Percentiles rank a stretch among this genome's conserved stretches.
Conservation (phyloP, 2,329 filamentous ascomycete species). For the Beauveria brongniartii region DNA sequence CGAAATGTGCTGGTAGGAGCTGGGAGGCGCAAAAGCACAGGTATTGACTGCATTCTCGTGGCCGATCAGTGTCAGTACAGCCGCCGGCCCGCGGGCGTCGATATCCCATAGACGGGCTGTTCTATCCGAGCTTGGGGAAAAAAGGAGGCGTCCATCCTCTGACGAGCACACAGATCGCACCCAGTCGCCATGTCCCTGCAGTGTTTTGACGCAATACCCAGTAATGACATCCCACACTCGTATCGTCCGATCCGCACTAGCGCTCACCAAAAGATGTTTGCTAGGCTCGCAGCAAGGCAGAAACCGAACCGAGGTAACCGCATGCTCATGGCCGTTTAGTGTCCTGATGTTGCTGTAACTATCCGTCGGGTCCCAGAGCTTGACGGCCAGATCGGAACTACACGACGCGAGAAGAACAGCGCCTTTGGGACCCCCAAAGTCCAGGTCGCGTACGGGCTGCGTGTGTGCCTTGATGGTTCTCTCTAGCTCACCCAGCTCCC, state of each 20-base stretch:
- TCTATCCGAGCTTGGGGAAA: conserved; percentile 77
- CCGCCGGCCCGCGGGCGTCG: conserved; percentile 53
- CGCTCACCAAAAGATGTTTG: conserved; percentile 79
- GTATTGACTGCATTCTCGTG: conserved; percentile 85
- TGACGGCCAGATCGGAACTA: conserved; percentile 84
- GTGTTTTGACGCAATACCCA: conserved; percentile 81
- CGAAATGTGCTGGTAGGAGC: conserved; percentile 68
- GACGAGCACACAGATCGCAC: conserved; percentile 79
- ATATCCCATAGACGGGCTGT: conserved; percentile 82
- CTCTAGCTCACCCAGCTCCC: conserved; percentile 87
- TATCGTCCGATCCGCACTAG: conserved; percentile 76
- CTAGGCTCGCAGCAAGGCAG: conserved; percentile 68
- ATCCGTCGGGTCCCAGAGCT: conserved; percentile 86
- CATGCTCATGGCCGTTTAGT: conserved; percentile 84
- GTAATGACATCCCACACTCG: conserved; percentile 90
- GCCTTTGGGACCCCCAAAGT: conserved; percentile 79
- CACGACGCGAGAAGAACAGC: conserved; percentile 59
- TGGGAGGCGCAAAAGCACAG: conserved; percentile 73
- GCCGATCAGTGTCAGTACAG: conserved; percentile 70
- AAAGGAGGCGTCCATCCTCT: conserved; percentile 70
- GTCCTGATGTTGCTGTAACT: conserved; percentile 95
- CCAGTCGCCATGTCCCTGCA: conserved; percentile 80
- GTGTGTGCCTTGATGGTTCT: conserved; percentile 88
- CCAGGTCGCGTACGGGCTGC: conserved; percentile 77
- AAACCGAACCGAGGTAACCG: conserved; percentile 80